These are phyloP conservation scores for Citrus sinensis DNA, from an alignment of 345 rosid species.

Conservation along the genomic window DNA sequence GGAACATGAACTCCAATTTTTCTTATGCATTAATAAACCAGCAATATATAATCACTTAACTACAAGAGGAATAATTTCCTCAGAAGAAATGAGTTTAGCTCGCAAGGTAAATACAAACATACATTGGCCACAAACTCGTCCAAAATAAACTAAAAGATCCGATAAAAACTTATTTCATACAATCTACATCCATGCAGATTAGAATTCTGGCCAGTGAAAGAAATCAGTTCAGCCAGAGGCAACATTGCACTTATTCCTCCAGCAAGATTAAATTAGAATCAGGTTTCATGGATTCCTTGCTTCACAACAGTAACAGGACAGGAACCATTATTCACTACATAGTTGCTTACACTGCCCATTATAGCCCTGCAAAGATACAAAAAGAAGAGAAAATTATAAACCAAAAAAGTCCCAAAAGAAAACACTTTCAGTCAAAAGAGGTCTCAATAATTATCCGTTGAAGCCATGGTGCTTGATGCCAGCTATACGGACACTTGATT, in stretches of 20 bases:
- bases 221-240: conserved; percentile 7
- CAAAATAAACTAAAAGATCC: background rate
- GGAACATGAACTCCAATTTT: background rate
- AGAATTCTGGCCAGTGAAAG: background rate
- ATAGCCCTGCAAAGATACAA: conserved; percentile 45
- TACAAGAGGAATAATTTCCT: background rate
- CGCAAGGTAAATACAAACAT: background rate
- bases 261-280: background rate
- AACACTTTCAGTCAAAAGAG: background rate
- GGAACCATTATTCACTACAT: conserved; percentile 60
- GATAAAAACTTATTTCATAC: background rate
- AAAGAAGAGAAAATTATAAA: background rate
- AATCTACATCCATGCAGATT: background rate
- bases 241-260: conserved; percentile 8
- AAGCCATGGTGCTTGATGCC: background rate
- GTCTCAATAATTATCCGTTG: background rate
- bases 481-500: background rate
- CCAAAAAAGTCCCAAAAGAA: background rate
- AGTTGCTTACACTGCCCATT: conserved; percentile 83
- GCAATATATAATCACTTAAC: background rate
- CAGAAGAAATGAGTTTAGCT: background rate
- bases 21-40: background rate
- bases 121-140: background rate
- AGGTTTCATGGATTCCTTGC: conserved; percentile 21
- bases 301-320: conserved; percentile 86